These are phyloP conservation scores for Talaromyces islandicus DNA, from an alignment of 2,329 filamentous ascomycete genomes.

Conservation along the genomic window DNA sequence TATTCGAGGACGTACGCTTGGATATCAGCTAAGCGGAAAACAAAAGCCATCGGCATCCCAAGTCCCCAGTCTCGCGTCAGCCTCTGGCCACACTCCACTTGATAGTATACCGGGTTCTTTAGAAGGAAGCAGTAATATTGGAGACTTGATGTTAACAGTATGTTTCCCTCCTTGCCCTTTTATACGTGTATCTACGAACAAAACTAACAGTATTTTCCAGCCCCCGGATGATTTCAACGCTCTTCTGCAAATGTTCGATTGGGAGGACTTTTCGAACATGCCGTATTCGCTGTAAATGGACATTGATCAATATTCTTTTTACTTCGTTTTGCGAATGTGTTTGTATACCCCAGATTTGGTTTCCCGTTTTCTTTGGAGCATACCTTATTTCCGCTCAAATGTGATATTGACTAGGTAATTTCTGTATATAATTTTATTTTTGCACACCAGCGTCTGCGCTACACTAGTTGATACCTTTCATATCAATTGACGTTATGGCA, in stretches of 20 bases:
- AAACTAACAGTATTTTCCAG: constrained; percentile 4
- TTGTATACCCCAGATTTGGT: neutral
- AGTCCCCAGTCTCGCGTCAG: constrained; percentile 1
- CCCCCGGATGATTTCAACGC: constrained; percentile 12
- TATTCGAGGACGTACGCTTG: neutral
- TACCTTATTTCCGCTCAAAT: neutral
- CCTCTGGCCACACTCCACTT: neutral
- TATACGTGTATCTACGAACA: neutral
- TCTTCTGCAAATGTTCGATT: constrained; percentile 12
- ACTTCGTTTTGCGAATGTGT: neutral
- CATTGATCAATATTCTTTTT: neutral
- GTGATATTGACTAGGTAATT: neutral
- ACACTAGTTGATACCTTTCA: too few relatives aligned
- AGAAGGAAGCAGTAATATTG: constrained; percentile 7
- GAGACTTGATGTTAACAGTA: constrained; percentile 11
- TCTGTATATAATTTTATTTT: neutral
- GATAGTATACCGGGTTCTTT: constrained; percentile 5
- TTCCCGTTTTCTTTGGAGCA: neutral
- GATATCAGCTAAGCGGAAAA: neutral
- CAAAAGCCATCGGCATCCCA: constrained; percentile 2
- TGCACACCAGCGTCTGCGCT: neutral
- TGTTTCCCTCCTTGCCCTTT: neutral
- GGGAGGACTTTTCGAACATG: constrained; percentile 11
- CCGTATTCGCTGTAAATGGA: neutral
- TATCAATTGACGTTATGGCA: neutral